Base-by-base conservation (phyloP, 495 filamentous ascomycete genomes). In the Saxispiralis lemnorum region DNA sequence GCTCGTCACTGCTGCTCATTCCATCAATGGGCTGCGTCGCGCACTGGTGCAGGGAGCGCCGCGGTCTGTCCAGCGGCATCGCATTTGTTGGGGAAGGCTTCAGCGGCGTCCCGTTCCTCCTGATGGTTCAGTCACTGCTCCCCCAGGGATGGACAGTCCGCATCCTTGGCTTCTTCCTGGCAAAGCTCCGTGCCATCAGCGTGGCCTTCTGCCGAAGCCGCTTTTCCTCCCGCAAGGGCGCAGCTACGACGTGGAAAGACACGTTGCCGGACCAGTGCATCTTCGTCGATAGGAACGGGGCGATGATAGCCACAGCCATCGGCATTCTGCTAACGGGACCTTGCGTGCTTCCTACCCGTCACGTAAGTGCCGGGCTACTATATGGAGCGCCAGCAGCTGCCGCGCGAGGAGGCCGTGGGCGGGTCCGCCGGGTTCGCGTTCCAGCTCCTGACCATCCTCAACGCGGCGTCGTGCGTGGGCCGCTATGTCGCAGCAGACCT, bases 31-130 rank as follows among this genome's bases (percentile, higher is more conserved):
- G 70, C 1, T 64, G 69, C 15, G 66, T 80, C 0, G 71, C 72
- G 31, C 76, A 80, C 59, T 79, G 71, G 67, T 81, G 80, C 58
- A 62, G 76, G 44, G 51, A 46, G 9, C 69, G 69, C n/a, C 67
- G 76, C 1, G 77, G 70, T 0, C 56, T 79, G 5, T 75, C 75
- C 0, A 76, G 69, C 13, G 77, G 77, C n/a, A 63, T 79, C 31
- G 72, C 75, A 13, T 70, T 73, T 48, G 71, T 67, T 0, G 69
- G 73, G 0, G 70, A 71, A 5, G 71, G 69, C 4, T 59, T 74
- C 15, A 76, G 77, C n/a, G 76, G 77, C 10, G 68, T 78, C 24
- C 58, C 72, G 2, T 73, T 79, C 40, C 77, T 76, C 10, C 48
- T 80, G 14, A 47, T 72, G 14, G 55, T 80, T 19, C 66, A n/a